Base-by-base conservation (phyloP, 2,329 filamentous ascomycete species). In the Hymenoscyphus salicellus region DNA sequence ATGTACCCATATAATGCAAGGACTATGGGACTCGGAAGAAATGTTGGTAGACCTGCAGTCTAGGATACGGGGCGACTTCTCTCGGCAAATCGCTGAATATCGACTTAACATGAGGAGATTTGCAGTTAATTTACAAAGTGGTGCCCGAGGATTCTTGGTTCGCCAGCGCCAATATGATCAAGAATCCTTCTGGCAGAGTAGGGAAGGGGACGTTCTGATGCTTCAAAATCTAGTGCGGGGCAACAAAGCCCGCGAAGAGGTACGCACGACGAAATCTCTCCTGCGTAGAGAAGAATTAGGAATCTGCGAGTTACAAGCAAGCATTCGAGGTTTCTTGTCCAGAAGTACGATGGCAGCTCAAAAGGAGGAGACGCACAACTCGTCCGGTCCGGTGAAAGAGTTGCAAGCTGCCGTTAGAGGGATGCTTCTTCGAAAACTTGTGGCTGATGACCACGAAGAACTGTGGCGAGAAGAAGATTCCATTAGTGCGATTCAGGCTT, bases 11-110 rank as follows among this genome's bases (percentile, higher is more conserved):
- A 83, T 87, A 62, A 98, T 99, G 95, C 90, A 97, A 72, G 79
- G 86, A 55, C 83, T 99, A 3, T 99, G 95, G 95, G 90, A 95
- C 67, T 84, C 86, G 14, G 95, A 99, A 77, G 84, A 89, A 30
- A 82, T 84, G 76, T 78, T 99, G 32, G 79, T 94, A 55, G 89
- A 96, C 61, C 81, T 99, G 10, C 96, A 99, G 76, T 87, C 93
- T 7, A 86, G 89, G 46, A 90, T 98, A 63, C 88, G 95, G 65
- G 96, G 93, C 61, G 92, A 96, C 72, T 97, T 92, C 78, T 85
- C 91, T 1, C 84, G 94, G 56, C 92, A 97, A 75, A 86, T 98
- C 64, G 86, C 89, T 69, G 85, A 86, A 66, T 97, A 97, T 77
- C 86, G 91, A 58, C 80, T 95, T 64, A 86, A 89, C 69, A 97